Conservation (phyloP, 805 yeast genomes). For the Metschnikowia lochheadii region DNA sequence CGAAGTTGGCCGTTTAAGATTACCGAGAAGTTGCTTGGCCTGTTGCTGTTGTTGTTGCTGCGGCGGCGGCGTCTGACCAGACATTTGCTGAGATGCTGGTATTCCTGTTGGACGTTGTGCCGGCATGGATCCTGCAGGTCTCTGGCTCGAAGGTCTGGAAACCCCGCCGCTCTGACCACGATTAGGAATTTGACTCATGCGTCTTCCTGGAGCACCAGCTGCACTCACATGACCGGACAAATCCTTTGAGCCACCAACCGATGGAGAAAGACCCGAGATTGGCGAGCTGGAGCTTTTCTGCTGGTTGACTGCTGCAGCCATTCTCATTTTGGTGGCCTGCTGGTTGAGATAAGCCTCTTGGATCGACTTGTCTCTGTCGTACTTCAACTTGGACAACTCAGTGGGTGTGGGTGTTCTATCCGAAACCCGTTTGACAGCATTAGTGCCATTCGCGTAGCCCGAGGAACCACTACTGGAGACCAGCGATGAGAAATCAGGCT, state of each 20-base stretch:
- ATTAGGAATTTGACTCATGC: constrained; percentile 6
- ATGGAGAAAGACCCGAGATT: constrained; percentile 6
- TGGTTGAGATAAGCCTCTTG: constrained; percentile 65
- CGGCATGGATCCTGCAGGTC: not conserved
- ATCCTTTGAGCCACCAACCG: constrained; percentile 12
- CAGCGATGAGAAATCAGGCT: constrained; percentile 8
- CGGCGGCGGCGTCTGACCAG: not conserved
- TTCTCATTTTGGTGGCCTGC: constrained; percentile 39
- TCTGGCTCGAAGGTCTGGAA: not conserved
- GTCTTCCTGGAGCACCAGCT: not conserved
- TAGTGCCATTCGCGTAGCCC: constrained; percentile 1
- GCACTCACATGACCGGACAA: not conserved
- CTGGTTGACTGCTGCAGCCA: constrained; percentile 42
- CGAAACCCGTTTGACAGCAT: constrained; percentile 27
- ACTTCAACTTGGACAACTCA: constrained; percentile 77
- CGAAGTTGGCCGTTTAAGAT: constrained; percentile 37
- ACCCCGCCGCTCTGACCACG: constrained; percentile 2
- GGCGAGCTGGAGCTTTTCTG: constrained; percentile 16
- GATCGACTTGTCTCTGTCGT: constrained; percentile 78
- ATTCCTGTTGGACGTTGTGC: constrained; percentile 1
- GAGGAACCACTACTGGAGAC: constrained; percentile 6
- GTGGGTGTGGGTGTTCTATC: constrained; percentile 67
- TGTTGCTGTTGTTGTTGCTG: constrained; percentile 3
- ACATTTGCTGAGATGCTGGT: not conserved
- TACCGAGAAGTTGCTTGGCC: constrained; percentile 15